phyloP scores from a whole-genome alignment of 1,284 basidiomycete genomes.

The Sporisorium scitamineum region DNA sequence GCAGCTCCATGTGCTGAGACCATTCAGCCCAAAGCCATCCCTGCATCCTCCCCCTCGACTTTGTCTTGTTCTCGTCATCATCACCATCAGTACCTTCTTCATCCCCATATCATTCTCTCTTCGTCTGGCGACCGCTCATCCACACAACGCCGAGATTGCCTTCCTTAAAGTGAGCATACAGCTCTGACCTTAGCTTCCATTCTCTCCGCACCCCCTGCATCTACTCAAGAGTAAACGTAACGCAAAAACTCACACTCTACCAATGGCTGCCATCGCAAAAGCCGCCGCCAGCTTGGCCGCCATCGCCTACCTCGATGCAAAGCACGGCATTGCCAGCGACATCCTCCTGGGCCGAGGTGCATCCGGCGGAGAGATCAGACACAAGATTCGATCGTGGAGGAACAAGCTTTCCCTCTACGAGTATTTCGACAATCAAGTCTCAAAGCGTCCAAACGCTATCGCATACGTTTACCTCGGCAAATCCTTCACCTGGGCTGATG shows the following conservation, averaged over 20 bases:
- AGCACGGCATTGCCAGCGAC: conserved; percentile 55
- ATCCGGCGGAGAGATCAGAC: conserved; percentile 32
- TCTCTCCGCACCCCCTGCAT: not conserved
- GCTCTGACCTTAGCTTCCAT: not conserved
- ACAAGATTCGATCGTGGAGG: conserved; percentile 44
- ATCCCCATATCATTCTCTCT: not conserved
- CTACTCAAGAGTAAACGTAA: not conserved
- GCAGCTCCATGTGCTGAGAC: not conserved
- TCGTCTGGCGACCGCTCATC: not conserved
- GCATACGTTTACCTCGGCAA: conserved; percentile 62
- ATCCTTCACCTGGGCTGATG: conserved; percentile 57
- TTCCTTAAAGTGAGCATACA: not conserved
- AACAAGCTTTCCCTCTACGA: conserved; percentile 60
- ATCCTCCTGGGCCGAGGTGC: conserved; percentile 38
- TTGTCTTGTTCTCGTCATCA: too few relatives aligned
- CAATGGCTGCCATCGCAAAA: conserved; percentile 52
- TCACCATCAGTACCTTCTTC: too few relatives aligned
- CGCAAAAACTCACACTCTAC: not conserved
- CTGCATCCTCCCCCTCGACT: not conserved
- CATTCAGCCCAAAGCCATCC: not conserved
- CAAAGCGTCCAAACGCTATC: conserved; percentile 47
- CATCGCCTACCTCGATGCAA: conserved; percentile 63
- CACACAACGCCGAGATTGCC: not conserved
- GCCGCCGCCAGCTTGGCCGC: conserved; percentile 58
- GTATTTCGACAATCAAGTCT: conserved; percentile 51